Conservation (phyloP, 768 basidiomycete species). For the Pleurotus tuber-regium region DNA sequence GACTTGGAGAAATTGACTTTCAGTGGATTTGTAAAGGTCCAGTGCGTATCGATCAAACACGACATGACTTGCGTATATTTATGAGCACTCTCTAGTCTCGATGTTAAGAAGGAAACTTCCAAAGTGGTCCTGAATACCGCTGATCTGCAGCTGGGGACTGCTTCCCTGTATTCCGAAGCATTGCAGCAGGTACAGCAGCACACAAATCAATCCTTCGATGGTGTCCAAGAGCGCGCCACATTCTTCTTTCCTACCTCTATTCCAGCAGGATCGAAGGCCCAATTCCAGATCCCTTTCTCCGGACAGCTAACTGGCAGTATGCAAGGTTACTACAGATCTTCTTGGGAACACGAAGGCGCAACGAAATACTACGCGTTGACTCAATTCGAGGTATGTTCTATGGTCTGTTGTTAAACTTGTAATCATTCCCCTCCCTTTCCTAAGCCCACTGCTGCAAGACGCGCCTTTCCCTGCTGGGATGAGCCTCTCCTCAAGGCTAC, state of each 20-base stretch:
- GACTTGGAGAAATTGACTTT: slow-evolving; percentile 79
- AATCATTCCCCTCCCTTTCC: not conserved
- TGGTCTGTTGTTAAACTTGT: not conserved
- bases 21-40: slow-evolving; percentile 71
- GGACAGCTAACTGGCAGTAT: slow-evolving; percentile 67
- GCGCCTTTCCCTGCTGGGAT: slow-evolving; percentile 89
- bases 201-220: slow-evolving; percentile 51
- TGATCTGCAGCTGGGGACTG: slow-evolving; percentile 54
- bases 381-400: slow-evolving; percentile 70
- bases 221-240: slow-evolving; percentile 60
- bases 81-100: slow-evolving; percentile 42
- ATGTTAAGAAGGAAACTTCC: slow-evolving; percentile 60
- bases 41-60: slow-evolving; percentile 42
- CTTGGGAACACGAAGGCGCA: slow-evolving; percentile 60
- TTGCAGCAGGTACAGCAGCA: slow-evolving; percentile 45
- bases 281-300: slow-evolving; percentile 67
- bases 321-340: slow-evolving; percentile 81
- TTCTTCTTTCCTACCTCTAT: slow-evolving; percentile 57
- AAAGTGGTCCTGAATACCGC: slow-evolving; percentile 64
- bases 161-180: slow-evolving; percentile 55
- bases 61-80: not conserved
- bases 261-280: slow-evolving; percentile 67
- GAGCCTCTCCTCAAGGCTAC: slow-evolving; percentile 90
- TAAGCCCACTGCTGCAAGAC: slow-evolving; percentile 82
- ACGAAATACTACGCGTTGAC: slow-evolving; percentile 76